A percentile compares a stretch with the other conserved stretches of the same genome.
Evolutionary conservation across 2,329 filamentous ascomycete genomes (phyloP).

Genomic region (Paramyrothecium roridum): DNA sequence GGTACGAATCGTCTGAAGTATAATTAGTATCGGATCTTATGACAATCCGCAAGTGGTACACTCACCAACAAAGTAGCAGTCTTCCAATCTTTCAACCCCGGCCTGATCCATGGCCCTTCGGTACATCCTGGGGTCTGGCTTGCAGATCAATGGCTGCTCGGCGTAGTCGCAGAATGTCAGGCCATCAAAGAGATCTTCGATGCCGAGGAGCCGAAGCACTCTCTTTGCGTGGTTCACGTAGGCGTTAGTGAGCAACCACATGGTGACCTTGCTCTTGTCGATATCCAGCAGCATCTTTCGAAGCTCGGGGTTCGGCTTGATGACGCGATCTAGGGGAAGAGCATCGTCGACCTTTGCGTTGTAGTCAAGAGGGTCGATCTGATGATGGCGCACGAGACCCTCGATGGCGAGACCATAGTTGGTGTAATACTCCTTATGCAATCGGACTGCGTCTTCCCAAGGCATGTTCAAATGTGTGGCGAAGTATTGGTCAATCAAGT

Average conservation of each 20-base stretch:
- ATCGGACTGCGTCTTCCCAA: constrained; percentile 73
- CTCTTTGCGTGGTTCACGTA: constrained; percentile 84
- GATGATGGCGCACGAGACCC: constrained; percentile 87
- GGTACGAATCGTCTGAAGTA: constrained; percentile 72
- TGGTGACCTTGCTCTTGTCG: constrained; percentile 76
- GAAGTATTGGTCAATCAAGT: constrained; percentile 69
- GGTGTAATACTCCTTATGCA: constrained; percentile 91
- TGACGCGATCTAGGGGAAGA: constrained; percentile 78
- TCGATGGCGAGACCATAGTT: constrained; percentile 97
- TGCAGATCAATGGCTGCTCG: constrained; percentile 73
- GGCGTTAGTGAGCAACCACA: constrained; percentile 96
- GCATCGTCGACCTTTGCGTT: constrained; percentile 95
- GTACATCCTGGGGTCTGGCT: constrained; percentile 81
- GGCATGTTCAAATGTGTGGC: constrained; percentile 69
- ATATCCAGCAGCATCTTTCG: constrained; percentile 77
- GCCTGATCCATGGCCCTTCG: constrained; percentile 86
- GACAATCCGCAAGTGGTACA: constrained; percentile 10
- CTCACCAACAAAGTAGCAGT: constrained; percentile 93
- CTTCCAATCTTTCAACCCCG: constrained; percentile 59
- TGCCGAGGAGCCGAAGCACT: constrained; percentile 74
- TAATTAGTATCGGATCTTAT: neutral
- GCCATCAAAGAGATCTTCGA: constrained; percentile 91
- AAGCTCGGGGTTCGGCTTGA: constrained; percentile 74
- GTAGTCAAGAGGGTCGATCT: constrained; percentile 93
- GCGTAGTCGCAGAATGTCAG: constrained; percentile 93